Conservation (phyloP, 2,329 filamentous ascomycete genomes). For the Alternaria dauci region DNA sequence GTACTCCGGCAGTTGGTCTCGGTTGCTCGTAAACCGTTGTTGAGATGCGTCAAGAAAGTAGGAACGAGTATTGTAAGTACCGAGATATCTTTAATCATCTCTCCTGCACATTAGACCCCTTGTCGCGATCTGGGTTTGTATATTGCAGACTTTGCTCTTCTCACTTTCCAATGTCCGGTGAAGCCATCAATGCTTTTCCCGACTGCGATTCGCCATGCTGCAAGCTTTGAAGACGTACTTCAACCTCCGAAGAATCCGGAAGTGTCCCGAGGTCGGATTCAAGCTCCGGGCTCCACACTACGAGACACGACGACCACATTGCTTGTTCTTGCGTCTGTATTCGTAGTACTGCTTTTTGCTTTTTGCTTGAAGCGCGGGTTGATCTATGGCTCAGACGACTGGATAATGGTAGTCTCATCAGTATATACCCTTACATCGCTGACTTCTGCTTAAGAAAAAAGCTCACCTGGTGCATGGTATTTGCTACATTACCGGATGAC, state of each 20-base stretch:
- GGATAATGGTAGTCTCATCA: constrained; percentile 12
- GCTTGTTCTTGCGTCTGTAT: constrained; percentile 2
- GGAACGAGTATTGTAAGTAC: too few species aligned
- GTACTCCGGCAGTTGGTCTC: background rate
- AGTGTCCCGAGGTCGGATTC: background rate
- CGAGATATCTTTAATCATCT: background rate
- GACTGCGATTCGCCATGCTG: background rate
- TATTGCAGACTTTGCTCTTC: background rate
- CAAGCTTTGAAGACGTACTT: background rate
- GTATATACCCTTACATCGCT: background rate
- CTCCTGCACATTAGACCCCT: background rate
- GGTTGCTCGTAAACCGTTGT: background rate
- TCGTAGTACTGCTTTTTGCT: constrained; percentile 2
- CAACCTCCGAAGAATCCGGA: background rate
- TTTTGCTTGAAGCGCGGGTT: constrained; percentile 2
- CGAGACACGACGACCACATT: background rate
- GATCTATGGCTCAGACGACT: constrained; percentile 14
- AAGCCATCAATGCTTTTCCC: background rate
- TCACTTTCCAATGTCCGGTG: background rate
- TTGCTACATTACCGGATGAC: constrained; percentile 1
- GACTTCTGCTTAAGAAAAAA: background rate
- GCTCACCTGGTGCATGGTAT: constrained; percentile 21
- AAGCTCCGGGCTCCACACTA: background rate
- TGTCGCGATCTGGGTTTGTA: background rate
- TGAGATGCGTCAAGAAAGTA: too few species aligned